phyloP scores from a whole-genome alignment of 441 rosid genomes.

The Pelargonium cotyledonis region DNA sequence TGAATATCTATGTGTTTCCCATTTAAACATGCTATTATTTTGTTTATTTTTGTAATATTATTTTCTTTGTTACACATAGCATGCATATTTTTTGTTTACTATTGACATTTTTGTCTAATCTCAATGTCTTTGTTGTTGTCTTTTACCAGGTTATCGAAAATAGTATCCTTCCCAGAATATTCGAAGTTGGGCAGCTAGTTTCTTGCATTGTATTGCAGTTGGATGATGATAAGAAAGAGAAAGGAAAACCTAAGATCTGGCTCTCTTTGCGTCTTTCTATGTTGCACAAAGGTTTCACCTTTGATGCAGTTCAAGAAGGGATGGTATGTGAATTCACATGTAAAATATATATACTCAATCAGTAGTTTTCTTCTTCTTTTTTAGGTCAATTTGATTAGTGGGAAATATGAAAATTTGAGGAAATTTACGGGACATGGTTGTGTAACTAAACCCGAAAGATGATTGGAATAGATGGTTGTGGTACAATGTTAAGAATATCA shows the following conservation, averaged over 20 bases:
- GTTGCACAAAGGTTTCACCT: conserved; percentile 65
- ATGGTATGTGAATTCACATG: conserved; percentile 56
- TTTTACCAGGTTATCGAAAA: conserved; percentile 48
- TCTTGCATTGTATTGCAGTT: conserved; percentile 76
- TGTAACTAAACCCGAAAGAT: conserved; percentile 2
- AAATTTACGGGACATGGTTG: conserved; percentile 2
- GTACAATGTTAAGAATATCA: not conserved
- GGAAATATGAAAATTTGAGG: not conserved
- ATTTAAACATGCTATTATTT: conserved; percentile 2
- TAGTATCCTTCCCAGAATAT: conserved; percentile 45
- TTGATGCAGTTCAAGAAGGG: conserved; percentile 80
- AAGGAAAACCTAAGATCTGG: conserved; percentile 73
- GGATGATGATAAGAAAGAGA: conserved; percentile 84
- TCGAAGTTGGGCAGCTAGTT: conserved; percentile 76
- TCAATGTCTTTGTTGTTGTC: conserved; percentile 10
- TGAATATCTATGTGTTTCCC: not conserved
- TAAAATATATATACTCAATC: not conserved
- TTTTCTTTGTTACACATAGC: conserved; percentile 7
- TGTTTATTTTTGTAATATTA: not conserved
- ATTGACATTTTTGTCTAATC: not conserved
- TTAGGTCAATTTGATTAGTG: not conserved
- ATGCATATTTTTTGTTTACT: not conserved
- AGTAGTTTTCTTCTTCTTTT: not conserved
- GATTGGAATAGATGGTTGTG: not conserved
- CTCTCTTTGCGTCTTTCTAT: conserved; percentile 84